Percentiles rank a stretch among this genome's conserved stretches.
These are phyloP conservation scores for Dothistroma septosporum DNA, from an alignment of 2,329 filamentous ascomycete species.

Conservation along the genomic window DNA sequence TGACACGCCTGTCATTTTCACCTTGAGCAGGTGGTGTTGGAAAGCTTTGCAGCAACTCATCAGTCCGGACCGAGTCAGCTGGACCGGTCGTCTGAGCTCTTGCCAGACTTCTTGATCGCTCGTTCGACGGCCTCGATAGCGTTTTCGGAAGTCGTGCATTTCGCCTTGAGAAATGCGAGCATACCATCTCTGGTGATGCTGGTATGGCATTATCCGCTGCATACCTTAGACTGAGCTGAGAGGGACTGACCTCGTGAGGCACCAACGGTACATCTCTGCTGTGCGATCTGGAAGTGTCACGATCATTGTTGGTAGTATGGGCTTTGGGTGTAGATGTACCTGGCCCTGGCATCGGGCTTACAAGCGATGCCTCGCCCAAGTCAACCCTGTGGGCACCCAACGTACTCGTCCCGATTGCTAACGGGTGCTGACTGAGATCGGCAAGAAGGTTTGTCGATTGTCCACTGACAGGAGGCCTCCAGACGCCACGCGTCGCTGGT, in stretches of 20 bases:
- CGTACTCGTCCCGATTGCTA: slow-evolving; percentile 12
- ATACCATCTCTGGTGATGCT: slow-evolving; percentile 16
- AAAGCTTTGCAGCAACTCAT: slow-evolving; percentile 24
- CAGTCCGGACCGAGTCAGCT: slow-evolving; percentile 19
- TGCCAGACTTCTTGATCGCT: neutral
- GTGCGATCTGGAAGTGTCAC: neutral
- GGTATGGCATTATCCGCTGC: slow-evolving; percentile 23
- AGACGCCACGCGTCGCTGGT: slow-evolving; percentile 9
- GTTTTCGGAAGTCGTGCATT: neutral
- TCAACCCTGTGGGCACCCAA: neutral
- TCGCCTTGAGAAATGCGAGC: neutral
- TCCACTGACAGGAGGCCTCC: slow-evolving; percentile 34
- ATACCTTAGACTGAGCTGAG: slow-evolving; percentile 23
- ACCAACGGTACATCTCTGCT: neutral
- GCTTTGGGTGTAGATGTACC: neutral
- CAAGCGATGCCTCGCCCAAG: neutral
- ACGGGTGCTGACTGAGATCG: slow-evolving; percentile 25
- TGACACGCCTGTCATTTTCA: neutral
- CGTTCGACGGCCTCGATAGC: neutral
- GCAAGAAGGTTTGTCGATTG: slow-evolving; percentile 24
- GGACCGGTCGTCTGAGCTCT: neutral
- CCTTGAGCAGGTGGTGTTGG: slow-evolving; percentile 18
- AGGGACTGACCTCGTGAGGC: slow-evolving; percentile 8
- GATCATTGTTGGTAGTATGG: neutral
- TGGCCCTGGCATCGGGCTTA: neutral